Evolutionary conservation across 2,329 filamentous ascomycete species (phyloP), one percentile per base, ranked within the genome.

Genomic region (Alternaria tenuissima): DNA sequence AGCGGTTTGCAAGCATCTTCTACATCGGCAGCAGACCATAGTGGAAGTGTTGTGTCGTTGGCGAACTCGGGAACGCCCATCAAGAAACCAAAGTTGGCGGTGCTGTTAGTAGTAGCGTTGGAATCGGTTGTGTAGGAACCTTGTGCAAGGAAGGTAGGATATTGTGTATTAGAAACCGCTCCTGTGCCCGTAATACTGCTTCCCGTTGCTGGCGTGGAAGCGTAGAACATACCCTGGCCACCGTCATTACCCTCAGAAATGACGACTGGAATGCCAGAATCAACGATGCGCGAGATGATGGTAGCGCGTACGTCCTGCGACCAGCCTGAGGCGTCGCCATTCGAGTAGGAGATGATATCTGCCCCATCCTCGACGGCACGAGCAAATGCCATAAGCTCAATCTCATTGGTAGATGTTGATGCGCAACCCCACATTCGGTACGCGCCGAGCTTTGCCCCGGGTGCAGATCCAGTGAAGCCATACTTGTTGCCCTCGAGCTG

Each of bases 231-330:
- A 0, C 85, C 85, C 11, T 75, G 71, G 14, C 74, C 74, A 24
- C 85, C 85, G 16, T 82, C 79, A 55, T 87, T 87, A 14, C 85
- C 85, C 5, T 82, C 83, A 2, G 84, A 81, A 24, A 86, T 81
- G 9, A 82, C 81, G 16, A 85, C 79, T 8, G 85, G 80, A 1
- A 86, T 76, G 7, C 85, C 84, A 22, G 80, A 72, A 7, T 82
- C 78, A 11, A 79, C 80, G 46, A 84, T 80, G 7, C 79, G 76
- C 6, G 77, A 76, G 4, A 79, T 75, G 6, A 81, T 77, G n/a
- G 76, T 74, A 32, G 80, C 77, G 75, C 75, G 78, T n/a, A 79
- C 71, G 32, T 78, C 69, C 34, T 77, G 69, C 28, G 71, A 66
- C 74, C 77, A 79, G 12, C 77, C 77, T 16, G 59, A 61, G 3